Percentiles rank a stretch among this genome's conserved stretches.
Evolutionary conservation across 768 basidiomycete genomes (phyloP).

Genomic region (Hydnomerulius pinastri): DNA sequence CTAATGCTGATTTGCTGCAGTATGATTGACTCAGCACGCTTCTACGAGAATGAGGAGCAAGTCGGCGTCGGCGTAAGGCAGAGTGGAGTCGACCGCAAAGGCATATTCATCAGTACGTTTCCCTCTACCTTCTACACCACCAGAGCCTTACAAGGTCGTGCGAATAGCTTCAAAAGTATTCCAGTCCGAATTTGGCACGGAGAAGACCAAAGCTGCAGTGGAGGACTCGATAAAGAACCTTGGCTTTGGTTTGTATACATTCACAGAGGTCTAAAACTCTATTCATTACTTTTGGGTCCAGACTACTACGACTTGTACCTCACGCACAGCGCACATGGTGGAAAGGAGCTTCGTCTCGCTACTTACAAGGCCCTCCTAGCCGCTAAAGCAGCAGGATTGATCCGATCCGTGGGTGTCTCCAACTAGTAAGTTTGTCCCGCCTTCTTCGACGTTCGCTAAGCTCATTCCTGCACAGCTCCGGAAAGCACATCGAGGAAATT

Average conservation of each 20-base stretch:
- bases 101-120: slow-evolving; percentile 63
- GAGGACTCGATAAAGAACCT: slow-evolving; percentile 55
- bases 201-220: slow-evolving; percentile 52
- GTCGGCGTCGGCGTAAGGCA: slow-evolving; percentile 56
- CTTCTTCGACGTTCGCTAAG: not conserved
- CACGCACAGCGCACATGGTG: slow-evolving; percentile 65
- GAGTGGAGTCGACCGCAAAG: slow-evolving; percentile 48
- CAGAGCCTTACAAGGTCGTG: not conserved
- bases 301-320: slow-evolving; percentile 68
- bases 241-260: slow-evolving; percentile 44
- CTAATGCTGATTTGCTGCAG: slow-evolving; percentile 3
- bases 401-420: slow-evolving; percentile 68
- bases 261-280: not conserved
- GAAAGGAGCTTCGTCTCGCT: slow-evolving; percentile 55
- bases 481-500: slow-evolving; percentile 72
- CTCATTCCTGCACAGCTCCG: slow-evolving; percentile 39
- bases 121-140: not conserved
- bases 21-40: slow-evolving; percentile 60
- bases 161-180: slow-evolving; percentile 7
- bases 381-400: slow-evolving; percentile 55
- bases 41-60: slow-evolving; percentile 57
- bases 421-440: slow-evolving; percentile 56
- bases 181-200: slow-evolving; percentile 34
- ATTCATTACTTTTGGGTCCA: slow-evolving; percentile 24
- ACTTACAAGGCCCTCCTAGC: slow-evolving; percentile 69